A percentile compares a stretch with the other conserved stretches of the same genome.
Conservation (phyloP, 164 flowering plant species). For the Chloranthus sessilifolius region DNA sequence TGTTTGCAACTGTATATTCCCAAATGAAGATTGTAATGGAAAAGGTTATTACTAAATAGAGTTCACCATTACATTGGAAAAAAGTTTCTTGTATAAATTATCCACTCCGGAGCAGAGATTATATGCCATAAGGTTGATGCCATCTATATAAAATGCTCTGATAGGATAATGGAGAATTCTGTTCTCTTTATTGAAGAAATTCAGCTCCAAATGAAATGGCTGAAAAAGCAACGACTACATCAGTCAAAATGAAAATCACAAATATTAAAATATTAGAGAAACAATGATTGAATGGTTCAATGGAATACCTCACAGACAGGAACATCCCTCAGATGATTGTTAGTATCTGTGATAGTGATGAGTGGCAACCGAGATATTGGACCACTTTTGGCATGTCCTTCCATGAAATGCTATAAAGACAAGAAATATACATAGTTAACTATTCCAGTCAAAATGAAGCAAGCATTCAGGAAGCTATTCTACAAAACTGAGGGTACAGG, state of each 20-base stretch:
- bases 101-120: constrained; percentile 81
- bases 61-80: constrained; percentile 46
- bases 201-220: constrained; percentile 96
- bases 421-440: constrained; percentile 8
- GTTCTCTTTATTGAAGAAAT: constrained; percentile 88
- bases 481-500: no score
- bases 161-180: constrained; percentile 96
- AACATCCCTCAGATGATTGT: constrained; percentile 65
- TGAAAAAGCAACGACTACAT: constrained; percentile 27
- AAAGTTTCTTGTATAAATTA: constrained; percentile 80
- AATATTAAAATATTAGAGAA: background rate
- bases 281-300: background rate
- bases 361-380: constrained; percentile 93
- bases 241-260: constrained; percentile 8
- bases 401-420: constrained; percentile 82
- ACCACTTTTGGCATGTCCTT: constrained; percentile 90
- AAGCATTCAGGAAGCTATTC: no score
- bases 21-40: background rate
- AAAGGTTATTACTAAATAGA: background rate
- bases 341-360: constrained; percentile 59
- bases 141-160: constrained; percentile 86
- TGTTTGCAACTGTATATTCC: no score
- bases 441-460: background rate
- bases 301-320: constrained; percentile 80
- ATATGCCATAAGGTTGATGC: constrained; percentile 83